phyloP scores from a whole-genome alignment of 2,329 filamentous ascomycete genomes.

The Colletotrichum coccodes region DNA sequence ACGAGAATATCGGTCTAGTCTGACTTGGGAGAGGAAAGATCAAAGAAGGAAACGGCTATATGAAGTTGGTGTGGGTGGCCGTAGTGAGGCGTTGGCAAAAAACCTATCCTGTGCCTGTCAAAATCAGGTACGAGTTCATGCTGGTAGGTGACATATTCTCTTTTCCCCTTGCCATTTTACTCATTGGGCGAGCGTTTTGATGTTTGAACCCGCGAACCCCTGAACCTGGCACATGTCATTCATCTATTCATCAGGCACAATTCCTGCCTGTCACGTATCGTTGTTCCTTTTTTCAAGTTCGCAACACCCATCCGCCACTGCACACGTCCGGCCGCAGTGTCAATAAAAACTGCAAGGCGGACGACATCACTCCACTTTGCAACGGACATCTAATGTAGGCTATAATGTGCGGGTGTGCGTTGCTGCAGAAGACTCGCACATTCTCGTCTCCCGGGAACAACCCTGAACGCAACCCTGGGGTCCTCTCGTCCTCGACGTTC shows the following conservation, averaged over 20 bases:
- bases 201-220: background rate
- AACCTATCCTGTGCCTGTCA: conserved; percentile 4
- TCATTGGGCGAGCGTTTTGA: background rate
- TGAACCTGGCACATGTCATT: background rate
- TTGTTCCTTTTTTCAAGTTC: background rate
- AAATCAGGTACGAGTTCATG: conserved; percentile 12
- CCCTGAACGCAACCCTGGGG: conserved; percentile 12
- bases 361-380: conserved; percentile 16
- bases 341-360: conserved; percentile 7
- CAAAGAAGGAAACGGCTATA: background rate
- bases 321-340: background rate
- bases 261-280: background rate
- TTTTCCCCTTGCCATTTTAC: background rate
- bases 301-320: background rate
- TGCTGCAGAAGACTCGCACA: conserved; percentile 25
- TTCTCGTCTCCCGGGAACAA: conserved; percentile 10
- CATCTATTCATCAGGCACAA: background rate
- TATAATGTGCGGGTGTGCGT: background rate
- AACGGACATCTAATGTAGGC: background rate
- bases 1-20: background rate
- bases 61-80: background rate
- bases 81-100: background rate
- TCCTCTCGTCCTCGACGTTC: background rate
- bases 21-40: background rate
- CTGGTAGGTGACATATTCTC: background rate